Base-by-base conservation (phyloP, 768 basidiomycete genomes). In the Leccinum sublutescens region DNA sequence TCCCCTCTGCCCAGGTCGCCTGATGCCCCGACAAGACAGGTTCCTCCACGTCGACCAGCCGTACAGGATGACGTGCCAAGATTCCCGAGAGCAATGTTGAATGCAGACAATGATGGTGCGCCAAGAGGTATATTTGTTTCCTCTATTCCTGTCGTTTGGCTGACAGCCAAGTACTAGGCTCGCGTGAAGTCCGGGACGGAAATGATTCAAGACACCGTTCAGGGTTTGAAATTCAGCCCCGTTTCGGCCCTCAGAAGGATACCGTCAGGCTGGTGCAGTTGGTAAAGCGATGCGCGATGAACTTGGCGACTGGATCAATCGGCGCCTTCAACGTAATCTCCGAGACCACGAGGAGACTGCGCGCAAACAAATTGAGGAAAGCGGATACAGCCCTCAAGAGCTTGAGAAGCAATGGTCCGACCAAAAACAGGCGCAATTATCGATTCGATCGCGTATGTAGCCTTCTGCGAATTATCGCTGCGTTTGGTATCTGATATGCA, bases 41-140 rank as follows among this genome's bases (percentile, higher is more conserved):
- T 55, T 19, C 64, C 56, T 33, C 54, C 63, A 3, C 61, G 58
- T 27, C 67, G 62, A 38, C 66, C 64, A 4, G 62, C 43, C 31
- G 29, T 62, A 10, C 69, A 65, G 2, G 74, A 68, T n/a, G 77
- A 67, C 0, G 66, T 62, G 6, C 68, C 72, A 50, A 70, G 69
- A 25, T 77, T 72, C 50, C 75, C 77, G n/a, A 67, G 76, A 31
- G 77, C 77, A 0, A 77, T 77, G 76, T 55, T 73, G 6, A 63
- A 66, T 9, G 47, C 64, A 23, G 68, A 63, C n/a, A 68, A 59
- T 31, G 66, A 68, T 33, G 59, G 64, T 11, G 43, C 9, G 4
- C 29, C 53, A 36, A 64, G 66, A 56, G 58, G 70, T 71, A 54
- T 33, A 4, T 29, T 51, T 38, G 1, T 14, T 47, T 17, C 4